Conservation (phyloP, 2,329 filamentous ascomycete genomes). For the Colletotrichum costaricense region DNA sequence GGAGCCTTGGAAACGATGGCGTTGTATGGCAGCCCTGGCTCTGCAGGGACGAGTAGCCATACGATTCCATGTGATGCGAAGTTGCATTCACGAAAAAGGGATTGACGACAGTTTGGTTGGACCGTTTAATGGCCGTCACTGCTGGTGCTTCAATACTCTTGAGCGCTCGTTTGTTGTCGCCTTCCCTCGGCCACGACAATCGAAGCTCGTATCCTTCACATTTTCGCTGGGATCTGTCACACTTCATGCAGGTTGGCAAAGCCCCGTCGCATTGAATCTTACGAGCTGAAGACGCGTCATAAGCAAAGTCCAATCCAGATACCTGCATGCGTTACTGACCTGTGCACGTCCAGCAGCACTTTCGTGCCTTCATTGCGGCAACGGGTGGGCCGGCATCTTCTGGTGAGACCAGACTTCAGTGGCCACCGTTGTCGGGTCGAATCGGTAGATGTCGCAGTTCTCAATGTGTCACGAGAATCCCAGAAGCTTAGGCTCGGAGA, state of each 20-base stretch:
- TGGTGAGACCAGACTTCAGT: not conserved
- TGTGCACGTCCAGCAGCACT: constrained; percentile 17
- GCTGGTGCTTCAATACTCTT: not conserved
- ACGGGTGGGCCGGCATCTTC: not conserved
- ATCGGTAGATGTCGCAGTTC: not conserved
- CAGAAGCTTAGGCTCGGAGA: not conserved
- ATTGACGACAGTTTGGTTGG: fast-evolving
- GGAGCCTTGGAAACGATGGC: not conserved
- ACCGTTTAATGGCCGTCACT: no score
- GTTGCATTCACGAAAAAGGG: constrained; percentile 5
- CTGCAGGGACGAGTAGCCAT: not conserved
- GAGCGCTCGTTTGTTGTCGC: constrained; percentile 7
- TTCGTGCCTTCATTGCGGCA: not conserved
- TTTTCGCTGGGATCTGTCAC: not conserved
- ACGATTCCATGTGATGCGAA: constrained; percentile 6
- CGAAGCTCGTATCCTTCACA: constrained; percentile 11
- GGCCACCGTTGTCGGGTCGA: not conserved
- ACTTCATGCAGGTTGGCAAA: not conserved
- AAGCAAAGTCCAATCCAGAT: not conserved
- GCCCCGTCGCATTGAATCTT: constrained; percentile 3
- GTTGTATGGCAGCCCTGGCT: not conserved
- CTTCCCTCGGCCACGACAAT: constrained; percentile 7
- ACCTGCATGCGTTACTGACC: not conserved
- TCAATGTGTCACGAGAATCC: not conserved
- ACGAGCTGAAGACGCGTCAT: not conserved